Percentiles rank a stretch among this genome's conserved stretches.
These are phyloP conservation scores for Aciculoconidium aculeatum DNA, from an alignment of 805 yeast species.

Conservation along the genomic window DNA sequence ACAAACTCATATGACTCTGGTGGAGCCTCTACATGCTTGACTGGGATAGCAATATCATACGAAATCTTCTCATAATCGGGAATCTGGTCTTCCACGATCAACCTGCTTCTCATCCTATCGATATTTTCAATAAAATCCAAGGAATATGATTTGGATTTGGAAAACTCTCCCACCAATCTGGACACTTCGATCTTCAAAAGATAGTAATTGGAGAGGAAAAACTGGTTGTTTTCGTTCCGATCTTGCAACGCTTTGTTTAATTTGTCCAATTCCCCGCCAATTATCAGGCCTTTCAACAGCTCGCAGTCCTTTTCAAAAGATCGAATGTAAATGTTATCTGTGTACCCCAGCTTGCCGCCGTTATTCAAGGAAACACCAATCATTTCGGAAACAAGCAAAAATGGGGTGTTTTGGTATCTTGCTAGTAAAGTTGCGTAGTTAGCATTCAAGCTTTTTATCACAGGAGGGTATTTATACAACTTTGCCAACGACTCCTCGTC, in stretches of 20 bases:
- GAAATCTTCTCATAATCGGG: conserved; percentile 39
- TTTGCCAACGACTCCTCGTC: conserved; percentile 31
- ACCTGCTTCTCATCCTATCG: conserved; percentile 58
- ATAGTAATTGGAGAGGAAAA: conserved; percentile 43
- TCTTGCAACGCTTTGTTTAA: conserved; percentile 58
- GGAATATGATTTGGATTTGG: conserved; percentile 30
- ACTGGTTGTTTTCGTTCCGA: conserved; percentile 51
- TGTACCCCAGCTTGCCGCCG: conserved; percentile 30
- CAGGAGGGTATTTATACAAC: conserved; percentile 22
- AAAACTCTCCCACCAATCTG: conserved; percentile 22
- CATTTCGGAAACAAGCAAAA: conserved; percentile 21
- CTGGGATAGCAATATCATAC: conserved; percentile 37
- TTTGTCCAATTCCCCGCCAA: conserved; percentile 42
- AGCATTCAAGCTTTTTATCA: conserved; percentile 21
- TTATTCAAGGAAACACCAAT: conserved; percentile 26
- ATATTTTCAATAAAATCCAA: conserved; percentile 67
- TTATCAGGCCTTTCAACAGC: conserved; percentile 26
- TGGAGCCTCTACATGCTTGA: conserved; percentile 11
- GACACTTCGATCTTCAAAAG: conserved; percentile 45
- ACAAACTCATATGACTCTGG: conserved; percentile 5
- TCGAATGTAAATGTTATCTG: conserved; percentile 29
- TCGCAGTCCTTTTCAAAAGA: conserved; percentile 32
- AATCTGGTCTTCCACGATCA: conserved; percentile 49
- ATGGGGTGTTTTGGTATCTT: conserved; percentile 11
- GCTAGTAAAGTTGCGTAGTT: conserved; percentile 18